Conservation (phyloP, 306 rosid species). For the Luffa aegyptiaca region DNA sequence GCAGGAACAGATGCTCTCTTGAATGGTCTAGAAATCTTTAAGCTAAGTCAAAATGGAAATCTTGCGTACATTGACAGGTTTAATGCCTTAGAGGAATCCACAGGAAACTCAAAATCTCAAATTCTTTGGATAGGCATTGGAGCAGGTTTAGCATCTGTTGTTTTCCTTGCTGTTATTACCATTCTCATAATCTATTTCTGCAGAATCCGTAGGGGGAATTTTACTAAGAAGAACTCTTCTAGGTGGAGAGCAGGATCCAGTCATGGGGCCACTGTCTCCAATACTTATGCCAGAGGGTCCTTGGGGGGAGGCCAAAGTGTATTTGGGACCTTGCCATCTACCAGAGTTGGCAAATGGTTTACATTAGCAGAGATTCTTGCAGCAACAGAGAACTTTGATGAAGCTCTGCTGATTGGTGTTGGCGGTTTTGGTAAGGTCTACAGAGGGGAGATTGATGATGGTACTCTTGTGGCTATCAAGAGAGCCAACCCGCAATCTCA, state of each 20-base stretch:
- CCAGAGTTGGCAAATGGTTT: slow-evolving; percentile 60
- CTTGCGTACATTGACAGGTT: slow-evolving; percentile 53
- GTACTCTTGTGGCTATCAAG: slow-evolving; percentile 69
- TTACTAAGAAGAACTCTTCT: slow-evolving; percentile 39
- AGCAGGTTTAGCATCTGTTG: slow-evolving; percentile 51
- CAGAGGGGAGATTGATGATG: slow-evolving; percentile 72
- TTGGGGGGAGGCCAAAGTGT: slow-evolving; percentile 47
- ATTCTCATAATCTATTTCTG: slow-evolving; percentile 37
- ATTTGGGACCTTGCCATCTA: slow-evolving; percentile 32
- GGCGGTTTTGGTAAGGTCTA: slow-evolving; percentile 98
- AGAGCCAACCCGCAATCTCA: slow-evolving; percentile 83
- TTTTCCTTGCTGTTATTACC: slow-evolving; percentile 24
- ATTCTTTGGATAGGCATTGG: slow-evolving; percentile 68
- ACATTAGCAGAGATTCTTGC: slow-evolving; percentile 56
- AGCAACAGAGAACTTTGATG: slow-evolving; percentile 71
- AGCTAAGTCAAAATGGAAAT: slow-evolving; percentile 71
- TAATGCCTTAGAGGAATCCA: slow-evolving; percentile 22
- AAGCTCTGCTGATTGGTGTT: slow-evolving; percentile 71
- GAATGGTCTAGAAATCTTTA: slow-evolving; percentile 85
- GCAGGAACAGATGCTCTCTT: slow-evolving; percentile 90
- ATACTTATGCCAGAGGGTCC: slow-evolving; percentile 43
- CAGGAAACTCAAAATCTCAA: slow-evolving; percentile 28
- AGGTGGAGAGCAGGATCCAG: slow-evolving; percentile 72
- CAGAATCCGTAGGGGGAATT: slow-evolving; percentile 27
- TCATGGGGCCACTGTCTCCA: slow-evolving; percentile 37